Conservation (phyloP, 2,329 filamentous ascomycete genomes). For the Paecilomyces formosus region DNA sequence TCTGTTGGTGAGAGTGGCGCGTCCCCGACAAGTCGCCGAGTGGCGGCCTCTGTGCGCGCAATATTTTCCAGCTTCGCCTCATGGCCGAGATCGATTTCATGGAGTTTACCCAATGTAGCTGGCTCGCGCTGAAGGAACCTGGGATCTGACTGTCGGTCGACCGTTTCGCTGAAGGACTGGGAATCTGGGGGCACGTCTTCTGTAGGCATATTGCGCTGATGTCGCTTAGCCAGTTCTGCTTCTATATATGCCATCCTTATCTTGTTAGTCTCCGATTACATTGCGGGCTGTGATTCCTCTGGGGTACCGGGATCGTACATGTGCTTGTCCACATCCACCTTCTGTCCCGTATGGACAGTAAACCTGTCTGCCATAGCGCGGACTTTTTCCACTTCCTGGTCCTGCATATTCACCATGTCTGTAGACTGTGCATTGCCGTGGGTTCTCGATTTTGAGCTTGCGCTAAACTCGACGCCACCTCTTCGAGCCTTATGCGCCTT, state of each 20-base stretch:
- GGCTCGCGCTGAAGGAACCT: slow-evolving; percentile 35
- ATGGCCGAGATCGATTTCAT: slow-evolving; percentile 50
- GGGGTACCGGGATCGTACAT: slow-evolving; percentile 46
- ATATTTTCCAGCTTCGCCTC: slow-evolving; percentile 37
- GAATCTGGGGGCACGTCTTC: slow-evolving; percentile 9
- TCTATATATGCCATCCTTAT: slow-evolving; percentile 63
- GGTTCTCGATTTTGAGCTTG: slow-evolving; percentile 17
- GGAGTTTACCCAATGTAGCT: slow-evolving; percentile 47
- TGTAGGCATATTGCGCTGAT: slow-evolving; percentile 15
- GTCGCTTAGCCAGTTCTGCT: slow-evolving; percentile 54
- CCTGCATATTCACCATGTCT: slow-evolving; percentile 19
- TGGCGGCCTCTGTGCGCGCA: slow-evolving; percentile 37
- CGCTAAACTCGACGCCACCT: slow-evolving; percentile 41
- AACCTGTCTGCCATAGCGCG: slow-evolving; percentile 46
- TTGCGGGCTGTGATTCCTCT: slow-evolving; percentile 3
- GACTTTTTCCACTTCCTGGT: slow-evolving; percentile 26
- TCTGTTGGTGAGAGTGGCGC: slow-evolving; percentile 15
- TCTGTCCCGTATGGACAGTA: slow-evolving; percentile 51
- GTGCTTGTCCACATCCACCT: slow-evolving; percentile 53
- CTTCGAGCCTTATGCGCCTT: slow-evolving; percentile 29
- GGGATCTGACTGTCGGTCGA: slow-evolving; percentile 9
- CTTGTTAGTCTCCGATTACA: slow-evolving; percentile 45
- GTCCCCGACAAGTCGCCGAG: slow-evolving; percentile 32
- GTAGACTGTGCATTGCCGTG: slow-evolving; percentile 14
- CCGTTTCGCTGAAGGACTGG: slow-evolving; percentile 5